Evolutionary conservation across 1,284 basidiomycete genomes (phyloP).

Genomic region (Rhodotorula glutinis): DNA sequence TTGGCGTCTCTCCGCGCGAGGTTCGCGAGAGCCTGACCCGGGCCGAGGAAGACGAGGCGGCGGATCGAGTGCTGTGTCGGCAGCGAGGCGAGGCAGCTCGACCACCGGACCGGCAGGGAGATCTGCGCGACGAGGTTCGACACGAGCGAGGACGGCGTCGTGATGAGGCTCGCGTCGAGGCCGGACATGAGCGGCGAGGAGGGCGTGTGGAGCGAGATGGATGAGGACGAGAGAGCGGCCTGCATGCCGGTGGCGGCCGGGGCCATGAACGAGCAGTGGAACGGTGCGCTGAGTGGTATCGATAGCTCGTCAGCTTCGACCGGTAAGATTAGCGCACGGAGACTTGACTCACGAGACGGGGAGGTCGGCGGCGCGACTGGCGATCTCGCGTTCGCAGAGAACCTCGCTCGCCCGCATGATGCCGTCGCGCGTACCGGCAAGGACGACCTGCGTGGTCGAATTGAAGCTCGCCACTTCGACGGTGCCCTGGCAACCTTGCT

Average conservation of each 20-base stretch:
- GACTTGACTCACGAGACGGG: conserved; percentile 43
- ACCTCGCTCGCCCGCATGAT: conserved; percentile 43
- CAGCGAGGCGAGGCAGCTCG: conserved; percentile 38
- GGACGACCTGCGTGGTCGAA: conserved; percentile 44
- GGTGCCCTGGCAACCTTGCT: conserved; percentile 27
- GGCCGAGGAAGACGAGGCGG: conserved; percentile 43
- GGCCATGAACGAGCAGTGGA: conserved; percentile 46
- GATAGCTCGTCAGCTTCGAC: background rate
- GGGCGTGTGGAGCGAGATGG: conserved; percentile 33
- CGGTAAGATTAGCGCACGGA: background rate
- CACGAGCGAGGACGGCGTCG: conserved; percentile 37
- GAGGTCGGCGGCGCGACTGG: conserved; percentile 44
- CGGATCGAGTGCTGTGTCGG: conserved; percentile 22
- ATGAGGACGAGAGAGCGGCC: conserved; percentile 38
- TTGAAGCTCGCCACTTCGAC: conserved; percentile 47
- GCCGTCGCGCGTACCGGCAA: conserved; percentile 44
- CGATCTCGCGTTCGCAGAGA: conserved; percentile 41
- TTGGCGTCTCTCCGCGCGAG: conserved; percentile 41
- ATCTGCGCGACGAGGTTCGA: conserved; percentile 43
- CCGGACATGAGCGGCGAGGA: conserved; percentile 41
- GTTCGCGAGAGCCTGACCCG: conserved; percentile 45
- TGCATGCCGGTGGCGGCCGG: conserved; percentile 44
- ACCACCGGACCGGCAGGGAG: conserved; percentile 44
- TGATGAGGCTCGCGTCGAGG: conserved; percentile 39
- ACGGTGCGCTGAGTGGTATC: conserved; percentile 36